A percentile compares a stretch with the other conserved stretches of the same genome.
Evolutionary conservation across 176 grass and related monocot species (phyloP).

Genomic region (Carex parvula): DNA sequence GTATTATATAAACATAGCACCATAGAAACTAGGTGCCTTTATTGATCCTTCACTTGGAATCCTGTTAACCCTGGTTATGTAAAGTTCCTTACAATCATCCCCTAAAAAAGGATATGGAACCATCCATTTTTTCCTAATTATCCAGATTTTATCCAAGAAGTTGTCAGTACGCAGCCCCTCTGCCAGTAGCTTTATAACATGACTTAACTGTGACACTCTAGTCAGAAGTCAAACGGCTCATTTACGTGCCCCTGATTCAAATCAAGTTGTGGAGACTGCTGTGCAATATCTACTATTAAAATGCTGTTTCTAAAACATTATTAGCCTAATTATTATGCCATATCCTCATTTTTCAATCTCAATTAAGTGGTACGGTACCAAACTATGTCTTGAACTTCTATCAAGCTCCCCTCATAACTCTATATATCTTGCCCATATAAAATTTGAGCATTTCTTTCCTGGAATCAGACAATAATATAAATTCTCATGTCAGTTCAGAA

Average conservation of each 20-base stretch:
- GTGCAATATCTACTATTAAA: neutral
- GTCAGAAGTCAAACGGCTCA: neutral
- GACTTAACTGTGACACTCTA: neutral
- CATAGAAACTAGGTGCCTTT: neutral
- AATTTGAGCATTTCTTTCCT: neutral
- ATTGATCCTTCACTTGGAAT: neutral
- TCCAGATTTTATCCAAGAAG: neutral
- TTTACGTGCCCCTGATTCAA: neutral
- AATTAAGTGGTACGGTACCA: neutral
- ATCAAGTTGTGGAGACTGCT: neutral
- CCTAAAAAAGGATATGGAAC: neutral
- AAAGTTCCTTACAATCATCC: neutral
- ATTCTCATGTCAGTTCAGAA: neutral
- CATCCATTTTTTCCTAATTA: neutral
- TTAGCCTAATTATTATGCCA: neutral
- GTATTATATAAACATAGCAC: neutral
- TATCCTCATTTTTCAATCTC: neutral
- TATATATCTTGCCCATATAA: neutral
- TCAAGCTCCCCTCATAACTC: neutral
- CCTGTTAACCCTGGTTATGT: neutral
- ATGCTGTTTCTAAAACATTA: neutral
- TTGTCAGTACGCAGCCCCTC: neutral
- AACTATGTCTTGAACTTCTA: neutral
- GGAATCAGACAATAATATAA: neutral
- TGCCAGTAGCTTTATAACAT: neutral